phyloP scores from a whole-genome alignment of 2,329 filamentous ascomycete genomes.

The Septoria petroselini region DNA sequence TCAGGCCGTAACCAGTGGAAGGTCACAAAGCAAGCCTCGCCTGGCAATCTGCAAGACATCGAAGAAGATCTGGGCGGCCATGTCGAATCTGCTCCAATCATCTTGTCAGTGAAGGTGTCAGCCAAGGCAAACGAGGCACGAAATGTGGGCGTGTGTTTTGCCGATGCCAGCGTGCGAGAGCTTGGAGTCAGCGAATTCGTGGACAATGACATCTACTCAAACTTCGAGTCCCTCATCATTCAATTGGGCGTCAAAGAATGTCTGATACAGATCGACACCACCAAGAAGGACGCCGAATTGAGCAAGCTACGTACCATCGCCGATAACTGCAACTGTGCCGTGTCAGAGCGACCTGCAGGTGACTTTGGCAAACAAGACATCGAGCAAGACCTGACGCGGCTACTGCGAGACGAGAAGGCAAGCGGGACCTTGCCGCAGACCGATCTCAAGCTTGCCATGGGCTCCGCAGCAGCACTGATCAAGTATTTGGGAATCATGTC shows the following conservation, averaged over 20 bases:
- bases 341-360: conserved; percentile 70
- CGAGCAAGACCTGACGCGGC: conserved; percentile 83
- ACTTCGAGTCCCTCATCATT: conserved; percentile 93
- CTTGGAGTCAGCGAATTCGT: conserved; percentile 95
- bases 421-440: conserved; percentile 78
- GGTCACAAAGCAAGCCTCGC: conserved; percentile 76
- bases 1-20: conserved; percentile 86
- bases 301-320: conserved; percentile 84
- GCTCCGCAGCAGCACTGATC: conserved; percentile 86
- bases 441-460: conserved; percentile 93
- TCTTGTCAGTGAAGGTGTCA: conserved; percentile 88
- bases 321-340: conserved; percentile 84
- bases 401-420: conserved; percentile 82
- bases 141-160: conserved; percentile 91
- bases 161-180: conserved; percentile 92
- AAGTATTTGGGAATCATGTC: conserved; percentile 90
- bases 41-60: conserved; percentile 92
- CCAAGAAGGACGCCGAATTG: conserved; percentile 82
- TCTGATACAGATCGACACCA: conserved; percentile 73
- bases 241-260: conserved; percentile 95
- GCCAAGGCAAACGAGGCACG: conserved; percentile 82
- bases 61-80: conserved; percentile 90
- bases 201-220: conserved; percentile 98
- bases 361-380: conserved; percentile 92
- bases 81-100: conserved; percentile 87